These are phyloP conservation scores for Penicillium coffeae DNA, from an alignment of 495 filamentous ascomycete genomes.

Conservation along the genomic window DNA sequence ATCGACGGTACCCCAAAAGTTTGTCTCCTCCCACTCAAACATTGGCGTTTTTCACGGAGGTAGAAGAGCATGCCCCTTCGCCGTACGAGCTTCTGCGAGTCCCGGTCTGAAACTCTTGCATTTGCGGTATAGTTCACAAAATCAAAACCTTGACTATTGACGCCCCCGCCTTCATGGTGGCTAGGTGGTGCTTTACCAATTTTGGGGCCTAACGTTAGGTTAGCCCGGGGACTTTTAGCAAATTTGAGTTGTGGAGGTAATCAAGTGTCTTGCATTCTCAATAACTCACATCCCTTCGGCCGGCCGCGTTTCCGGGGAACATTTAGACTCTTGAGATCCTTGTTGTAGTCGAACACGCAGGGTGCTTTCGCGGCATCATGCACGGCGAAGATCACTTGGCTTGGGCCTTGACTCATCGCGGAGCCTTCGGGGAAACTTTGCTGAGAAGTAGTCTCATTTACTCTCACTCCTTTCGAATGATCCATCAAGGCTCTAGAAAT, in stretches of 20 bases:
- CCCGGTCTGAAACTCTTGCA: background rate
- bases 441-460: too few relatives aligned
- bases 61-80: background rate
- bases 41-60: background rate
- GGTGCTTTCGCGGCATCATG: background rate
- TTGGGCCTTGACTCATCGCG: background rate
- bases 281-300: background rate
- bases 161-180: background rate
- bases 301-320: background rate
- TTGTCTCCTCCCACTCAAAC: too few relatives aligned
- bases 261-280: background rate
- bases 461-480: too few relatives aligned
- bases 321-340: background rate
- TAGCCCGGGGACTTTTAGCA: too few relatives aligned
- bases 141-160: background rate
- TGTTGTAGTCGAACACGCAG: background rate
- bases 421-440: too few relatives aligned
- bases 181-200: background rate
- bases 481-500: too few relatives aligned
- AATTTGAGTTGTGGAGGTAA: too few relatives aligned
- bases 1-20: too few relatives aligned
- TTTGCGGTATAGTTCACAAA: background rate
- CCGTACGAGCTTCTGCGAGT: background rate
- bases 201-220: background rate
- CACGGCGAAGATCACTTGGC: background rate